phyloP scores from a whole-genome alignment of 1,139 yeast species.

The Zygosaccharomyces sapae region DNA sequence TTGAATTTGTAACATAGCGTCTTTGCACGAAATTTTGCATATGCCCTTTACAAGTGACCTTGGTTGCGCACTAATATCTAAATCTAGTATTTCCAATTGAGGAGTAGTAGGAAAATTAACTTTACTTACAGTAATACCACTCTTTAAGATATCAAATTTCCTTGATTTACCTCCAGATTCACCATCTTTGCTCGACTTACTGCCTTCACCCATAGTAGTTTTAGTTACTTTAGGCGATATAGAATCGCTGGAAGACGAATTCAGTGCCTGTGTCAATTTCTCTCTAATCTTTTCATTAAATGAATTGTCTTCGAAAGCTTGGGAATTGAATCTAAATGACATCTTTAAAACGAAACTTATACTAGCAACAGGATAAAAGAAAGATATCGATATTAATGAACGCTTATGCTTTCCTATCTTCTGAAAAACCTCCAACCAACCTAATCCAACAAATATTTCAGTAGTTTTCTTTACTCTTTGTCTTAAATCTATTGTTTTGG shows the following conservation, averaged over 20 bases:
- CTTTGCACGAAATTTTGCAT: conserved; percentile 32
- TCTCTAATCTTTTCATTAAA: conserved; percentile 32
- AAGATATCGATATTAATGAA: no score
- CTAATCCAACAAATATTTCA: background rate
- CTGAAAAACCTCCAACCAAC: background rate
- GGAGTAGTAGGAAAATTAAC: conserved; percentile 34
- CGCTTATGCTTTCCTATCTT: background rate
- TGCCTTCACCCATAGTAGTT: conserved; percentile 10
- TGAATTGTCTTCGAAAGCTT: conserved; percentile 30
- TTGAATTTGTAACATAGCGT: conserved; percentile 33
- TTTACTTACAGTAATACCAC: conserved; percentile 31
- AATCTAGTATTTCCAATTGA: conserved; percentile 33
- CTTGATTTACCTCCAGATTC: conserved; percentile 16
- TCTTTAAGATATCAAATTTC: conserved; percentile 30
- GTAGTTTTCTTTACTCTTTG: background rate
- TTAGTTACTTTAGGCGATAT: conserved; percentile 3
- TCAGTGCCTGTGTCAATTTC: conserved; percentile 29
- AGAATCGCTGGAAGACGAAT: conserved; percentile 18
- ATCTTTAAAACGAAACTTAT: conserved; percentile 13
- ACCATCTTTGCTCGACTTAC: conserved; percentile 3
- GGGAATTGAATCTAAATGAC: conserved; percentile 34
- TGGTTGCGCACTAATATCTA: conserved; percentile 33
- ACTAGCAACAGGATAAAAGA: background rate
- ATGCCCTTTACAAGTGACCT: conserved; percentile 34
- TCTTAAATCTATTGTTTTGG: no score